These are phyloP conservation scores for Aspergillus cristatus DNA, from an alignment of 495 filamentous ascomycete genomes.

Conservation along the genomic window DNA sequence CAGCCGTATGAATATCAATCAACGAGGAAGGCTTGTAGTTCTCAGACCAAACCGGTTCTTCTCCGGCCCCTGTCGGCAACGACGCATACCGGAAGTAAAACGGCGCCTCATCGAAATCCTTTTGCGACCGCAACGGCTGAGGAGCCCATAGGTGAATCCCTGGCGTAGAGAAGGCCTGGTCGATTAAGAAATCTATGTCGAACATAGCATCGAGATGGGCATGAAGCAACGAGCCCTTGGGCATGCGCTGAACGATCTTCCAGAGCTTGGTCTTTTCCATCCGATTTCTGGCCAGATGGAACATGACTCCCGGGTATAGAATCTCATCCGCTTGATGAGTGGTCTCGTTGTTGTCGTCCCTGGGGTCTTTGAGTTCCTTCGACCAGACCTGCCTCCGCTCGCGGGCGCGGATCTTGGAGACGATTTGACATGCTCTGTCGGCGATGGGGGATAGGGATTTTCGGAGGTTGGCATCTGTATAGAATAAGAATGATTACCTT, in stretches of 20 bases:
- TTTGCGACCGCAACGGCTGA: conserved; percentile 36
- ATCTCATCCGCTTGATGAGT: conserved; percentile 42
- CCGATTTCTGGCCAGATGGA: conserved; percentile 62
- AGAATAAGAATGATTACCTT: not conserved
- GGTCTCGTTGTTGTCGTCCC: conserved; percentile 47
- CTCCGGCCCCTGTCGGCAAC: conserved; percentile 8
- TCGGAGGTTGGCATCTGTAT: conserved; percentile 29
- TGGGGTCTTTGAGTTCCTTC: conserved; percentile 46
- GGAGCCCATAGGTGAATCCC: conserved; percentile 64
- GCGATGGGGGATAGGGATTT: conserved; percentile 68
- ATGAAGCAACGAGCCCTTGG: conserved; percentile 84
- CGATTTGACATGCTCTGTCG: conserved; percentile 64
- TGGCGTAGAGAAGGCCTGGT: conserved; percentile 57
- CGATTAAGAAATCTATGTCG: conserved; percentile 69
- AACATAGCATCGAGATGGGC: conserved; percentile 87
- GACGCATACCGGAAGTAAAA: conserved; percentile 45
- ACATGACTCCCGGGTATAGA: conserved; percentile 82
- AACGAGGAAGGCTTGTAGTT: conserved; percentile 47
- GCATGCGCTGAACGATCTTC: conserved; percentile 76
- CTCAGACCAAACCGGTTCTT: conserved; percentile 49
- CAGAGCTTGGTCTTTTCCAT: conserved; percentile 80
- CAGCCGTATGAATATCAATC: conserved; percentile 54
- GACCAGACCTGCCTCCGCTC: conserved; percentile 70
- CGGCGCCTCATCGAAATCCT: conserved; percentile 36
- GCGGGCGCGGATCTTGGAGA: conserved; percentile 64